These are phyloP conservation scores for Coemansia sp. DNA, from an alignment of 192 early-diverging fungal species.

Conservation along the genomic window DNA sequence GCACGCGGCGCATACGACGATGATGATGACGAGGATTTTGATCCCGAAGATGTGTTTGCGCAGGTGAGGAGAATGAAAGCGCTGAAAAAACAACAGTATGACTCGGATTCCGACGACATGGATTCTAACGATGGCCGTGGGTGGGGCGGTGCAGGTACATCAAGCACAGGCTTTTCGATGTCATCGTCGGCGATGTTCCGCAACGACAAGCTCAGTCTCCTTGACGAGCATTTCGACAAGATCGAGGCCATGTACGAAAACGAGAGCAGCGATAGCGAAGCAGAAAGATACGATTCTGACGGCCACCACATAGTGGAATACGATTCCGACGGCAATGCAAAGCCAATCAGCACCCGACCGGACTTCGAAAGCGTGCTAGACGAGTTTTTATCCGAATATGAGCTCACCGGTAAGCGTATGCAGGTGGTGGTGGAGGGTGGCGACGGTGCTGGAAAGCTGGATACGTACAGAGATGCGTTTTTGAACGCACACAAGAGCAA, in stretches of 20 bases:
- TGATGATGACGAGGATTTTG: slow-evolving; percentile 42
- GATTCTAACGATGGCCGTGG: slow-evolving; percentile 20
- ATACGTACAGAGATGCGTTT: slow-evolving; percentile 61
- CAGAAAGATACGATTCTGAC: slow-evolving; percentile 59
- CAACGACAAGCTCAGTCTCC: slow-evolving; percentile 81
- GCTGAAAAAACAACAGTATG: slow-evolving; percentile 17
- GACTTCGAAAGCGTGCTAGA: slow-evolving; percentile 75
- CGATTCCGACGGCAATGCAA: slow-evolving; percentile 54
- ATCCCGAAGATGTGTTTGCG: slow-evolving; percentile 49
- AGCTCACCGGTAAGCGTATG: slow-evolving; percentile 71
- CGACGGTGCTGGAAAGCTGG: slow-evolving; percentile 59
- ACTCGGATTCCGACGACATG: slow-evolving; percentile 45
- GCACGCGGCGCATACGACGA: slow-evolving; percentile 53
- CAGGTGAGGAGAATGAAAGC: slow-evolving; percentile 52
- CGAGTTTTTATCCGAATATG: slow-evolving; percentile 76
- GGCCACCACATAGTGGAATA: slow-evolving; percentile 57
- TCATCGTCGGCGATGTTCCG: slow-evolving; percentile 91
- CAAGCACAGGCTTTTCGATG: slow-evolving; percentile 76
- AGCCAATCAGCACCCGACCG: slow-evolving; percentile 60
- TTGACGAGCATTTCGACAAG: slow-evolving; percentile 94
- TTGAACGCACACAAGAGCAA: slow-evolving; percentile 18
- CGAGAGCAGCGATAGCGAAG: slow-evolving; percentile 31
- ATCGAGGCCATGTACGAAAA: slow-evolving; percentile 57
- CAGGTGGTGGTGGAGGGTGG: slow-evolving; percentile 66
- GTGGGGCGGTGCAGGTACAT: slow-evolving; percentile 50